Evolutionary conservation across 225 moss, liverwort and hornwort species (phyloP).

Genomic region (Takakia lepidozioides): DNA sequence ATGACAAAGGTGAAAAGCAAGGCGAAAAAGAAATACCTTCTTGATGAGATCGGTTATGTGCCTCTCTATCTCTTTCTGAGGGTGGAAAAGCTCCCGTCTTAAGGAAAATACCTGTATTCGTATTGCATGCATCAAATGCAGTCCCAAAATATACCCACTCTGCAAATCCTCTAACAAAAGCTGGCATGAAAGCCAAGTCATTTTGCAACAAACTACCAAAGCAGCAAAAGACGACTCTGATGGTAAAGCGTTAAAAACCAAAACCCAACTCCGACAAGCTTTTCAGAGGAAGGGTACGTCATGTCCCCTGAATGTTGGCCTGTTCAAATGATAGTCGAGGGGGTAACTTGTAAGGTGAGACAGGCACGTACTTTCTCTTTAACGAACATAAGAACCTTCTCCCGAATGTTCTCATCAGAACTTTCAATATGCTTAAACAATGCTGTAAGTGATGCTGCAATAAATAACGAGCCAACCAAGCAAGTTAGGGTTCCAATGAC

Average conservation of each 20-base stretch:
- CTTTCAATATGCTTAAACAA: conserved; percentile 98
- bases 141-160: not conserved
- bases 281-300: not conserved
- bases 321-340: conserved; percentile 1
- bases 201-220: no score
- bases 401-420: conserved; percentile 92
- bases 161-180: no score
- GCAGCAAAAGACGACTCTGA: no score
- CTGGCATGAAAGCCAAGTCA: no score
- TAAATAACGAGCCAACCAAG: not conserved
- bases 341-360: not conserved
- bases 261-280: no score
- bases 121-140: no score
- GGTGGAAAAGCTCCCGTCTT: conserved; percentile 76
- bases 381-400: conserved; percentile 88
- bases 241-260: no score
- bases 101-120: conserved; percentile 94
- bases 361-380: conserved; percentile 64
- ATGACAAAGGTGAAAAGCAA: no score
- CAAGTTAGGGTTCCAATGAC: not conserved
- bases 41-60: conserved; percentile 96
- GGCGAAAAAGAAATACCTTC: conserved; percentile 74
- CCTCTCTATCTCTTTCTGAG: conserved; percentile 94
- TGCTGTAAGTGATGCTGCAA: conserved; percentile 84
- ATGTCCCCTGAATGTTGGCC: no score